Conservation (phyloP, 2,329 filamentous ascomycete species). For the Drechslerella coelobrocha region DNA sequence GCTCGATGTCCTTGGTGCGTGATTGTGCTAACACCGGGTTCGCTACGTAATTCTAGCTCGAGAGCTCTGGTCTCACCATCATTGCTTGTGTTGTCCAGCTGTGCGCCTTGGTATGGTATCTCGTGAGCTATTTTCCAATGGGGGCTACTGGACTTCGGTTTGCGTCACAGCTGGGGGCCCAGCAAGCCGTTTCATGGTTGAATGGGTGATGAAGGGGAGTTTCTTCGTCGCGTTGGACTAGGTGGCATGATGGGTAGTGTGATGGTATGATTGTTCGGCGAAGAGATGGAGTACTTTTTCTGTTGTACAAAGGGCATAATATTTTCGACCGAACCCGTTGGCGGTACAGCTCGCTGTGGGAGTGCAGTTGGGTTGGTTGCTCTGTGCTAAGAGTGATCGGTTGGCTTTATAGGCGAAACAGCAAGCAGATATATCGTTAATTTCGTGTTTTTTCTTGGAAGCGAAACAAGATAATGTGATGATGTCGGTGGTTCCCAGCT, state of each 20-base stretch:
- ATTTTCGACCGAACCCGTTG: no score
- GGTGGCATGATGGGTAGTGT: no score
- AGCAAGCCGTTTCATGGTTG: constrained; percentile 87
- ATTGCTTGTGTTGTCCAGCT: constrained; percentile 84
- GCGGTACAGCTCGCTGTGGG: no score
- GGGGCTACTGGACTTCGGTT: constrained; percentile 85
- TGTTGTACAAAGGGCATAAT: not conserved
- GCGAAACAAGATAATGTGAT: no score
- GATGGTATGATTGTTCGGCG: no score
- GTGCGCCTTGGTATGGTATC: constrained; percentile 84
- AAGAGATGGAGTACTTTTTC: not conserved
- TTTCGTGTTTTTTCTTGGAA: no score
- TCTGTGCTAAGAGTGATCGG: no score
- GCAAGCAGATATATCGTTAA: no score
- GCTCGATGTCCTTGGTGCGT: no score
- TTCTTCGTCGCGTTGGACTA: not conserved
- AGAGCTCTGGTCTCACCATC: constrained; percentile 82
- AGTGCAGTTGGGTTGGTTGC: no score
- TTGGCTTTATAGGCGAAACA: no score
- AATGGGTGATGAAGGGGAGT: constrained; percentile 65
- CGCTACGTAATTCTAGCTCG: constrained; percentile 66
- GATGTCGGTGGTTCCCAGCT: no score
- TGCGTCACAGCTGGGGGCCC: constrained; percentile 83
- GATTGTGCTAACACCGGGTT: constrained; percentile 49
- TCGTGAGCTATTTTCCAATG: constrained; percentile 98